These are phyloP conservation scores for Otatea glauca DNA, from an alignment of 176 grass and related monocot species.

Conservation along the genomic window DNA sequence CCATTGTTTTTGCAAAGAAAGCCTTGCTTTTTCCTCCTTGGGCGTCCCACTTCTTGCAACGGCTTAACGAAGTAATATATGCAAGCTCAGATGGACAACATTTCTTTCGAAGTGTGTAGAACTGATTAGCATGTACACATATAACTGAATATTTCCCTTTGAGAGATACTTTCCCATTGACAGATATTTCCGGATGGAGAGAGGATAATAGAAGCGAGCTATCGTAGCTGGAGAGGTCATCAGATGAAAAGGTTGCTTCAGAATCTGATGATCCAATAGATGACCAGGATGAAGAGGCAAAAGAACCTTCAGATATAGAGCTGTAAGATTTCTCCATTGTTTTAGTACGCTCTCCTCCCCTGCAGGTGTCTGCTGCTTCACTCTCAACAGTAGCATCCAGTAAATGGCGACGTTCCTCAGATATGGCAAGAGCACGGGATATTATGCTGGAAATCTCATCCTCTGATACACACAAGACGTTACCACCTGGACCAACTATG, in stretches of 20 bases:
- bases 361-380: conserved; percentile 34
- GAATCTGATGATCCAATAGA: conserved; percentile 58
- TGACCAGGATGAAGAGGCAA: conserved; percentile 40
- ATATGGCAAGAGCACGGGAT: conserved; percentile 58
- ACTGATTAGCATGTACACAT: conserved; percentile 61
- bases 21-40: conserved; percentile 69
- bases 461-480: conserved; percentile 57
- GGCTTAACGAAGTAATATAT: conserved; percentile 61
- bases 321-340: conserved; percentile 58
- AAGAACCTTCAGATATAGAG: conserved; percentile 52
- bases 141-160: conserved; percentile 59
- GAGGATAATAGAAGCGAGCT: conserved; percentile 44
- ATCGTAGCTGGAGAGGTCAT: conserved; percentile 51
- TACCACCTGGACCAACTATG: conserved; percentile 59
- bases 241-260: conserved; percentile 39
- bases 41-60: conserved; percentile 75
- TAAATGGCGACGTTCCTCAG: conserved; percentile 55
- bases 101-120: conserved; percentile 68
- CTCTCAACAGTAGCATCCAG: conserved; percentile 45
- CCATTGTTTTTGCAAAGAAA: conserved; percentile 73
- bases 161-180: conserved; percentile 48
- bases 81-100: conserved; percentile 65
- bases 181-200: conserved; percentile 58
- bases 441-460: conserved; percentile 81
- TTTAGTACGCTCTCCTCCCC: not conserved